phyloP scores from a whole-genome alignment of 192 early-diverging fungal genomes.

The Entomortierella chlamydospora region DNA sequence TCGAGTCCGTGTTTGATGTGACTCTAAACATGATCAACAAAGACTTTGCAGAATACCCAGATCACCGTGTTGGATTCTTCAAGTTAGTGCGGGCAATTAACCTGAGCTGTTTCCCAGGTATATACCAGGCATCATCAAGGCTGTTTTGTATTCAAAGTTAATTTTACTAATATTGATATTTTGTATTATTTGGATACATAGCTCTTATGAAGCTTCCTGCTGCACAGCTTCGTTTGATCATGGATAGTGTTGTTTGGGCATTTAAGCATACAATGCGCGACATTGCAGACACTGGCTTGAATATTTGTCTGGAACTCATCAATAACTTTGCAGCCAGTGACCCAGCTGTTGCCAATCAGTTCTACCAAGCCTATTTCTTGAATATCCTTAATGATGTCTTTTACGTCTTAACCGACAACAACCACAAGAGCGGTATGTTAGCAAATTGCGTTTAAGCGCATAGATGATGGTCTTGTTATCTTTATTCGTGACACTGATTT shows the following conservation, averaged over 20 bases:
- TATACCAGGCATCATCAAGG: too few species aligned
- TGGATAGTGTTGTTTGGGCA: slow-evolving; percentile 97
- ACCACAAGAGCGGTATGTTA: slow-evolving; percentile 91
- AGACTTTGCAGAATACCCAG: slow-evolving; percentile 97
- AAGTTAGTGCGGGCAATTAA: slow-evolving; percentile 93
- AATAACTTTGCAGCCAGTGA: slow-evolving; percentile 87
- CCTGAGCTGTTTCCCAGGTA: slow-evolving; percentile 90
- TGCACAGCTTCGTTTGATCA: slow-evolving; percentile 89
- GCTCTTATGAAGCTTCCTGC: slow-evolving; percentile 86
- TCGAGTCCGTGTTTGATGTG: slow-evolving; percentile 95
- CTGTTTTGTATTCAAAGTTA: slow-evolving; percentile 3
- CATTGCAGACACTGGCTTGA: slow-evolving; percentile 92
- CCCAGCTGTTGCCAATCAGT: slow-evolving; percentile 78
- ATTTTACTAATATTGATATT: neutral
- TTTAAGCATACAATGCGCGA: slow-evolving; percentile 99
- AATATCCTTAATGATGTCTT: slow-evolving; percentile 95
- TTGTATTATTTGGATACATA: slow-evolving; percentile 24
- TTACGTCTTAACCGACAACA: slow-evolving; percentile 95
- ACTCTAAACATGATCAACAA: slow-evolving; percentile 99
- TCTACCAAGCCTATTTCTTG: slow-evolving; percentile 94
- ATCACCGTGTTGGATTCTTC: slow-evolving; percentile 96
- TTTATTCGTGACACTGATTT: neutral
- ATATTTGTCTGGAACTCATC: slow-evolving; percentile 88
- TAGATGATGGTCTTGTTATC: neutral
- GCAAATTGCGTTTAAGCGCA: neutral